Evolutionary conservation across 371 early-diverging fungal genomes (phyloP), one percentile per base, ranked within the genome.

Genomic region (Enterocytospora artemiae): DNA sequence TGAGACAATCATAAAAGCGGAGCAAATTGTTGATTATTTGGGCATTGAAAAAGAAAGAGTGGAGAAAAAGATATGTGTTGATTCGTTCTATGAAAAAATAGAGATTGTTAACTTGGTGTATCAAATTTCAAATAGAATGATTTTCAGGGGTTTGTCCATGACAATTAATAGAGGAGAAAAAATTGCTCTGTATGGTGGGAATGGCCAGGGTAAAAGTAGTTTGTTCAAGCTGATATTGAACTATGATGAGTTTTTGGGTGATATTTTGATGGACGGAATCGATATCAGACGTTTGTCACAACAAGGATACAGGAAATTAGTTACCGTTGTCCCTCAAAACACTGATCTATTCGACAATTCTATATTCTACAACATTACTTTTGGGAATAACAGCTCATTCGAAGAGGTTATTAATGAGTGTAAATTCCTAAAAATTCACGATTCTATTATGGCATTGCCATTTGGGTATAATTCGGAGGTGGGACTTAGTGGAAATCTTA

Each of bases 191-290:
- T 87, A 92, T 20, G 98, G 98, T 63, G 86, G 87, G 71, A 97
- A 95, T 84, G 98, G 98, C 83, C 85, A 90, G 57, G 96, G 97
- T 71, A 97, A 97, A 80, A 89, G 91, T 16, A 95, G 93, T 7
- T 80, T 96, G 31, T 72, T 96, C 48, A 84, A 55, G 45, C 51
- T 67, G 0, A 20, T 78, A 1, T 34, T 74, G 7, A 63, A 65
- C 49, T 58, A 48, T 24, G 28, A 48, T 27, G n/a, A 39, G 18
- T 71, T 54, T 61, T 5, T 45, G 31, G 78, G 78, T 4, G 60
- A 1, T n/a, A 71, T 78, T 24, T 31, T 22, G 5, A 49, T 78
- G 2, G 56, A 73, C 48, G 73, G 63, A 16, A 50, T 45, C 36
- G 70, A 72, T 36, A 61, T 75, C 16, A 25, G 20, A 9, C 12